phyloP scores from a whole-genome alignment of 2,329 filamentous ascomycete species.

The Colletotrichum sidae region DNA sequence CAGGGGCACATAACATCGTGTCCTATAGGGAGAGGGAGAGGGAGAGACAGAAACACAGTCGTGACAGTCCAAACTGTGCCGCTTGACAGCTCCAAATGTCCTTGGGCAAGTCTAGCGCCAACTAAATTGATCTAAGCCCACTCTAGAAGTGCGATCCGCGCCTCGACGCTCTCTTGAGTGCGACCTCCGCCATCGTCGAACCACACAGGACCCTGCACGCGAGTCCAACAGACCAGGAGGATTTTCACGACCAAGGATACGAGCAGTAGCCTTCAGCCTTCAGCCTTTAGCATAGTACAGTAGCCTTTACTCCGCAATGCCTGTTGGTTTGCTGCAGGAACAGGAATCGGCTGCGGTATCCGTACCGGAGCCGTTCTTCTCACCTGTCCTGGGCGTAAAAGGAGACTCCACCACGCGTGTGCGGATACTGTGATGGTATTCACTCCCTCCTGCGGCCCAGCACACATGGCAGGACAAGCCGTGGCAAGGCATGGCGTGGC shows the following conservation, averaged over 20 bases:
- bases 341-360: no score
- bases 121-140: slow-evolving; percentile 24
- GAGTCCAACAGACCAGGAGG: slow-evolving; percentile 3
- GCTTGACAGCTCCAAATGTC: slow-evolving; percentile 11
- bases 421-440: no score
- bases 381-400: no score
- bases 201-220: slow-evolving; percentile 11
- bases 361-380: no score
- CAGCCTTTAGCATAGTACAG: no score
- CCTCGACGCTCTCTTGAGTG: slow-evolving; percentile 9
- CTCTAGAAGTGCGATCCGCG: slow-evolving; percentile 11
- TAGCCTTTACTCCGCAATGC: no score
- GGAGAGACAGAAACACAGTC: background rate
- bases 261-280: no score
- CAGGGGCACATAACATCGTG: background rate
- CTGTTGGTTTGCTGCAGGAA: no score
- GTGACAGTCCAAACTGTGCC: slow-evolving; percentile 25
- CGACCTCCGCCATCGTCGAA: slow-evolving; percentile 12
- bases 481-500: no score
- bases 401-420: slow-evolving; percentile 7
- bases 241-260: background rate
- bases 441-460: slow-evolving; percentile 18
- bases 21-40: background rate
- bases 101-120: background rate
- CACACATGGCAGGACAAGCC: no score